Evolutionary conservation across 768 basidiomycete genomes (phyloP).

Genomic region (Cystofilobasidium ferigula): DNA sequence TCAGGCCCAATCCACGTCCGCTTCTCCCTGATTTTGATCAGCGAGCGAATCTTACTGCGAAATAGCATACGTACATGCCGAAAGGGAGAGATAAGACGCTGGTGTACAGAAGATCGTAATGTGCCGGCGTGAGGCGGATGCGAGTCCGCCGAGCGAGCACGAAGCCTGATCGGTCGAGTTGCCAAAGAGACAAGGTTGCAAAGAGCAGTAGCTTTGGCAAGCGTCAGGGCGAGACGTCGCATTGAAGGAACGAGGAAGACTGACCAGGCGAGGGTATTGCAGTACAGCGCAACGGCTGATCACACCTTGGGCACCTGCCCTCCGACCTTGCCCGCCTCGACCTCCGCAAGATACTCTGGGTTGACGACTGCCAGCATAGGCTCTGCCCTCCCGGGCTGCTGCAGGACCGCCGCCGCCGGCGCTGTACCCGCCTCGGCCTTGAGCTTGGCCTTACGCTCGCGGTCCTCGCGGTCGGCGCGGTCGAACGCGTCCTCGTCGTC

Average conservation of each 20-base stretch:
- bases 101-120: too few relatives aligned
- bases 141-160: constrained; percentile 20
- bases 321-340: neutral
- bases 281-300: too few relatives aligned
- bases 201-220: neutral
- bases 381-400: neutral
- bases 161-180: neutral
- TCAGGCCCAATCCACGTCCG: too few relatives aligned
- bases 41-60: too few relatives aligned
- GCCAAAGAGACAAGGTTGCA: neutral
- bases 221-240: too few relatives aligned
- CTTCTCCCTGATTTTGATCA: too few relatives aligned
- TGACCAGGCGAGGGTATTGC: too few relatives aligned
- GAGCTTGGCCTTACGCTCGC: neutral
- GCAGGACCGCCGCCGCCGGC: neutral
- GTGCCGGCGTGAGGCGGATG: constrained; percentile 32
- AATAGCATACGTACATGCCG: too few relatives aligned
- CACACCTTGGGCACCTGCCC: neutral
- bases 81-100: too few relatives aligned
- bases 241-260: constrained; percentile 9
- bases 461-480: neutral
- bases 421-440: neutral
- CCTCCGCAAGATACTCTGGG: neutral
- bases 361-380: constrained; percentile 5
- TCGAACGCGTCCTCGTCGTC: constrained; percentile 5